Evolutionary conservation across 257 asterid genomes (phyloP).

Genomic region (Gentiana straminea): DNA sequence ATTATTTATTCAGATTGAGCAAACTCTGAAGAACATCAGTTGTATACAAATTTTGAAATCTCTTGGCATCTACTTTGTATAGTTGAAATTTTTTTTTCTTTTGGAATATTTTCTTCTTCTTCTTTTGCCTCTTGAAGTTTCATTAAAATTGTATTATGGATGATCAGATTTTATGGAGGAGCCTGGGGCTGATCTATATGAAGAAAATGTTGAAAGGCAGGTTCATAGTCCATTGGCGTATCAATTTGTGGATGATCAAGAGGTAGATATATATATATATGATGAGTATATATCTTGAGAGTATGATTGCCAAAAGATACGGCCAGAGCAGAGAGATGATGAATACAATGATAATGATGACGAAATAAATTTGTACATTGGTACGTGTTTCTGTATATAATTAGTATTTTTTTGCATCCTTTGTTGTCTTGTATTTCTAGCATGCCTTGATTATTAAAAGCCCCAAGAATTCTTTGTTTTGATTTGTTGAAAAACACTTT

Average conservation of each 20-base stretch:
- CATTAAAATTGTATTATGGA: conserved; percentile 6
- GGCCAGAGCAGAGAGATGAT: conserved; percentile 19
- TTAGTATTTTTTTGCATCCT: no score
- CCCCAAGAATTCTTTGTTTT: no score
- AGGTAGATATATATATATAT: conserved; percentile 59
- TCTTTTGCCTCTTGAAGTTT: not conserved
- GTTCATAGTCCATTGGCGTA: conserved; percentile 67
- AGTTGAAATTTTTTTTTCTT: no score
- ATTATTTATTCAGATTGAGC: no score
- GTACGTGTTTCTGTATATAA: no score
- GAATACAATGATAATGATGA: conserved; percentile 67
- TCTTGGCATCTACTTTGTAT: no score
- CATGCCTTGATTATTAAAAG: no score
- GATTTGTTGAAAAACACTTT: no score
- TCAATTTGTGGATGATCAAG: conserved; percentile 50
- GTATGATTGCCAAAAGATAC: conserved; percentile 71
- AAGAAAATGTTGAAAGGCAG: conserved; percentile 53
- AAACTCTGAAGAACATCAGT: no score
- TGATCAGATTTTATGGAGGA: conserved; percentile 65
- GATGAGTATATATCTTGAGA: conserved; percentile 31
- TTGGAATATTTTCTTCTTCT: not conserved
- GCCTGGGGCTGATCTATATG: conserved; percentile 54
- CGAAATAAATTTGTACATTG: conserved; percentile 15
- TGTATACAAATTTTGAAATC: no score
- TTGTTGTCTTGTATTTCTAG: no score